Evolutionary conservation across 2,329 filamentous ascomycete species (phyloP).

Genomic region (Fusarium equiseti): DNA sequence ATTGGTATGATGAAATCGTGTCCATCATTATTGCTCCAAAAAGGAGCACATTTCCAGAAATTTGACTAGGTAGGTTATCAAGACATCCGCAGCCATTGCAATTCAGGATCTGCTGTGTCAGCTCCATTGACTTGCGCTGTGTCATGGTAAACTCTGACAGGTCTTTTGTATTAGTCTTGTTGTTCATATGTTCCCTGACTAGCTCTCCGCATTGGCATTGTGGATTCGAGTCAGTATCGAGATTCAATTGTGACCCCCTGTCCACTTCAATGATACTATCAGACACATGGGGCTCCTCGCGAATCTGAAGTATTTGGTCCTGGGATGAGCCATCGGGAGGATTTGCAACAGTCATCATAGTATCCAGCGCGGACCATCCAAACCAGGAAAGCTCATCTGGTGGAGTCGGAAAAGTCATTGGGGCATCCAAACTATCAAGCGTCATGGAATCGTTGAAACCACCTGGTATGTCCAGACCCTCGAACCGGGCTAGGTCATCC

Average conservation of each 20-base stretch:
- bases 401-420: neutral
- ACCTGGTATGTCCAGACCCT: neutral
- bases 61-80: neutral
- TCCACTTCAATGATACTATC: neutral
- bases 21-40: neutral
- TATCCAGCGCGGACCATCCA: neutral
- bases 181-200: neutral
- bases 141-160: neutral
- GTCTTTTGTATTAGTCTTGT: neutral
- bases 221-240: neutral
- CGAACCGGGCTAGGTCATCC: neutral
- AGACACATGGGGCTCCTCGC: neutral
- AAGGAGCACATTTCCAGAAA: neutral
- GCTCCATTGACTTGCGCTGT: neutral
- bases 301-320: neutral
- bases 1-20: neutral
- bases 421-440: neutral
- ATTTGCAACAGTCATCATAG: neutral
- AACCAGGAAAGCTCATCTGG: neutral
- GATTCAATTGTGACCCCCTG: neutral
- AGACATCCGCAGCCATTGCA: neutral
- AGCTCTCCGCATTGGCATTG: neutral
- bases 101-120: neutral
- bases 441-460: neutral
- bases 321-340: neutral